Evolutionary conservation across 1,284 basidiomycete genomes (phyloP).

Genomic region (Fistulinella cinereoalba): DNA sequence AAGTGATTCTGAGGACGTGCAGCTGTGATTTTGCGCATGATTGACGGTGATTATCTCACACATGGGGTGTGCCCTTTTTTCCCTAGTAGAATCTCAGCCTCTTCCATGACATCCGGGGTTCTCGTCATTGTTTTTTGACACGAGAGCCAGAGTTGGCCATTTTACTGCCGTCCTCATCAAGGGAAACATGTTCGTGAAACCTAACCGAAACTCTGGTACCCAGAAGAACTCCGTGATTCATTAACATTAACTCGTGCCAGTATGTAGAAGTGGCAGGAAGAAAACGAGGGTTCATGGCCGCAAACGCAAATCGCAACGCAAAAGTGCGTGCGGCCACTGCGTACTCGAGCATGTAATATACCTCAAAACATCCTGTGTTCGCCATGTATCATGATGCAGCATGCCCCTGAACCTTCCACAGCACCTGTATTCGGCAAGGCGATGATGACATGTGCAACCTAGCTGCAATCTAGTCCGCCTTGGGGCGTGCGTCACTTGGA

Average conservation of each 20-base stretch:
- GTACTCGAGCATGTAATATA: conserved; percentile 14
- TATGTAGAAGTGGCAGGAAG: neutral
- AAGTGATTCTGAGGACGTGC: conserved; percentile 1
- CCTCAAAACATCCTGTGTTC: conserved; percentile 13
- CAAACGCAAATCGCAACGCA: conserved; percentile 12
- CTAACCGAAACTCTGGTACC: conserved; percentile 18
- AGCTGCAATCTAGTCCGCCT: conserved; percentile 15
- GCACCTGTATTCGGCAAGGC: conserved; percentile 5
- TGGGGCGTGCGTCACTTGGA: conserved; percentile 20
- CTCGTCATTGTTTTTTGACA: conserved; percentile 11
- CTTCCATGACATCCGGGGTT: conserved; percentile 3
- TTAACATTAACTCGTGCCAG: conserved; percentile 2
- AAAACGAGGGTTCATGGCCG: neutral
- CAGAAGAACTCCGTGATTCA: conserved; percentile 10
- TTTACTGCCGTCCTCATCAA: conserved; percentile 5
- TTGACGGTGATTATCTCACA: conserved; percentile 27
- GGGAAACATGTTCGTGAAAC: conserved; percentile 7
- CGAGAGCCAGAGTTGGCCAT: conserved; percentile 6
- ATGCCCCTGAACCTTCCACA: conserved; percentile 18
- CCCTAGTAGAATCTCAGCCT: neutral
- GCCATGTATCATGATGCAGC: conserved; percentile 10
- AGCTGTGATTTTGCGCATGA: conserved; percentile 10
- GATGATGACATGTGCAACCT: conserved; percentile 7
- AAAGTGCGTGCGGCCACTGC: neutral
- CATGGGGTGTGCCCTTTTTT: conserved; percentile 9